Conservation (phyloP, 2,329 filamentous ascomycete species). For the Colletotrichum gloeosporioides region DNA sequence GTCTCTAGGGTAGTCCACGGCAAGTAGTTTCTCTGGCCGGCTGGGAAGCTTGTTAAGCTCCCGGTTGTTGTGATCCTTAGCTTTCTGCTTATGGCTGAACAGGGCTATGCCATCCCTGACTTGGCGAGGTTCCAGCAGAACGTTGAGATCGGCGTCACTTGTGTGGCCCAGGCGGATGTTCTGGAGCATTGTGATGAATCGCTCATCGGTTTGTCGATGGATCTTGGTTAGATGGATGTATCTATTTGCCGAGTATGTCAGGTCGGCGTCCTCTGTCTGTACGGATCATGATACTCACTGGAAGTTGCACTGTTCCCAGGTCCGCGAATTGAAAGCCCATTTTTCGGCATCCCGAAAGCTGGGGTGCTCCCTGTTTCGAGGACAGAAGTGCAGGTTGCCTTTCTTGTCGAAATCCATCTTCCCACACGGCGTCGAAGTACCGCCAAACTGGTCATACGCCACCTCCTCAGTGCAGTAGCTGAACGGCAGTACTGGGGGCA, state of each 20-base stretch:
- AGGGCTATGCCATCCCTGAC: slow-evolving; percentile 19
- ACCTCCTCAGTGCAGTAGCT: background rate
- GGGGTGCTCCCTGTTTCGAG: background rate
- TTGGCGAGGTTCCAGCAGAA: slow-evolving; percentile 51
- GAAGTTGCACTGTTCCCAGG: slow-evolving; percentile 62
- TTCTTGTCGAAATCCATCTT: background rate
- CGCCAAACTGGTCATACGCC: background rate
- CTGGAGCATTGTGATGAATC: slow-evolving; percentile 61
- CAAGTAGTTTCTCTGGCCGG: background rate
- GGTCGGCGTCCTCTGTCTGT: background rate
- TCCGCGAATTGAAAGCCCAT: slow-evolving; percentile 64
- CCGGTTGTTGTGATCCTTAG: background rate
- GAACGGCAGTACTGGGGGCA: background rate
- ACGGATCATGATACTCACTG: background rate
- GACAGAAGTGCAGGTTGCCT: background rate
- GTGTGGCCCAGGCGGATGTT: slow-evolving; percentile 54
- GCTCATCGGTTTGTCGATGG: slow-evolving; percentile 60
- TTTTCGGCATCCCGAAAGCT: slow-evolving; percentile 50
- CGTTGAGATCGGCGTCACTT: slow-evolving; percentile 40
- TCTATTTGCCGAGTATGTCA: background rate
- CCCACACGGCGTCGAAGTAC: background rate
- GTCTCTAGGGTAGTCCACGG: background rate
- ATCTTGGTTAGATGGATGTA: slow-evolving; percentile 59
- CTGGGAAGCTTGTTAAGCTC: background rate
- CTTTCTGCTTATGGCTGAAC: background rate